Conservation (phyloP, 2,329 filamentous ascomycete genomes). For the Fusarium pseudonygamai region DNA sequence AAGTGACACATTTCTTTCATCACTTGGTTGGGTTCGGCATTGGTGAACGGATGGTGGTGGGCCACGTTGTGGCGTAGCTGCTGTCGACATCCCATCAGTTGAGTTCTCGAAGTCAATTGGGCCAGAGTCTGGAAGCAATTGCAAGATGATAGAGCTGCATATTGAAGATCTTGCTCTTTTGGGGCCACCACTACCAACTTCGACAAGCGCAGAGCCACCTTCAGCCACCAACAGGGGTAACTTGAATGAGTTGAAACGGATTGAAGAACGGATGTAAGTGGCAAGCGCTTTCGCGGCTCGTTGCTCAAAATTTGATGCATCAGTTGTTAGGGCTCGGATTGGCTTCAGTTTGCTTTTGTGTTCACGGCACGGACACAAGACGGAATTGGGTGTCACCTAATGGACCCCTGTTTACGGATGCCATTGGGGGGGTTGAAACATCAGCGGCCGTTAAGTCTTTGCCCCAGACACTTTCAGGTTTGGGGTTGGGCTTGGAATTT, state of each 20-base stretch:
- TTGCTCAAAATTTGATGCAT: slow-evolving; percentile 10
- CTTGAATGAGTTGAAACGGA: neutral
- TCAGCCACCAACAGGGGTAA: slow-evolving; percentile 11
- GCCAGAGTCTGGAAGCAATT: neutral
- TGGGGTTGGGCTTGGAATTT: neutral
- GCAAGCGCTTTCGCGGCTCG: slow-evolving; percentile 4
- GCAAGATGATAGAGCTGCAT: slow-evolving; percentile 8
- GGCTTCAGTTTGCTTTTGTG: neutral
- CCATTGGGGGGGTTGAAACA: neutral
- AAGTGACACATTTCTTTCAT: slow-evolving; percentile 5
- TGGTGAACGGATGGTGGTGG: slow-evolving; percentile 12
- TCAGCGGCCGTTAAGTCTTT: neutral
- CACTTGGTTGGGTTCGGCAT: neutral
- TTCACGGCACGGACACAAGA: slow-evolving; percentile 1
- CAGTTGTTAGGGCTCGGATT: slow-evolving; percentile 1
- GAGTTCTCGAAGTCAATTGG: slow-evolving; percentile 3
- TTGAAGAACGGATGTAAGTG: slow-evolving; percentile 12
- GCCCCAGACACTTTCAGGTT: slow-evolving; percentile 6
- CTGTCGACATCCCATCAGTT: neutral
- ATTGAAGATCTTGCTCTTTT: slow-evolving; percentile 26
- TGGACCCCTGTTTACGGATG: slow-evolving; percentile 2
- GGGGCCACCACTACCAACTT: neutral
- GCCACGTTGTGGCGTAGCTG: slow-evolving; percentile 16
- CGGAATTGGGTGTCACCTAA: neutral
- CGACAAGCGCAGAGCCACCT: neutral